These are phyloP conservation scores for Hypoxylon sp. DNA, from an alignment of 2,329 filamentous ascomycete genomes.

Conservation along the genomic window DNA sequence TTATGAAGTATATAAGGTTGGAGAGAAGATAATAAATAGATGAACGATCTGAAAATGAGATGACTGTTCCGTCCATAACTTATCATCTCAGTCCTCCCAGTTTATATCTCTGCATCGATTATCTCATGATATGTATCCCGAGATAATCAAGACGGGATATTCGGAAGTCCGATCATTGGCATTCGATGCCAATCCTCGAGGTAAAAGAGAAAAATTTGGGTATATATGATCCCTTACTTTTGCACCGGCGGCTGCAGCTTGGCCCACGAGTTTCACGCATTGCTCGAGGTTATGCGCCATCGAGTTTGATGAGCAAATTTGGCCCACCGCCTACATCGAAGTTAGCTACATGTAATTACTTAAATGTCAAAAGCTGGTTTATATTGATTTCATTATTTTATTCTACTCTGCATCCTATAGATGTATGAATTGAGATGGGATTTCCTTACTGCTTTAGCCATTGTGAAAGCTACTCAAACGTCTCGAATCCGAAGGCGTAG, in stretches of 20 bases:
- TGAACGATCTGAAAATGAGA: background rate
- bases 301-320: constrained; percentile 87
- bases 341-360: constrained; percentile 8
- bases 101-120: background rate
- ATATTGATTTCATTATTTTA: background rate
- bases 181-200: background rate
- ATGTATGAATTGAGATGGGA: background rate
- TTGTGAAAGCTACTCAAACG: constrained; percentile 12
- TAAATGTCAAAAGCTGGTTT: background rate
- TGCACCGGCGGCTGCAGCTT: constrained; percentile 82
- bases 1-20: too few species aligned
- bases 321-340: constrained; percentile 80
- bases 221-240: constrained; percentile 67
- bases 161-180: background rate
- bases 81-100: background rate
- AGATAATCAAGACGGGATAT: background rate
- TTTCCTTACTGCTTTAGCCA: constrained; percentile 50
- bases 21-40: background rate
- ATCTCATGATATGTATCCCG: background rate
- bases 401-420: too few species aligned
- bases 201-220: background rate
- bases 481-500: background rate
- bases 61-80: background rate
- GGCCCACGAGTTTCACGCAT: constrained; percentile 79
- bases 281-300: constrained; percentile 85